Evolutionary conservation across 495 filamentous ascomycete species (phyloP).

Genomic region (Aspergillus affinis): DNA sequence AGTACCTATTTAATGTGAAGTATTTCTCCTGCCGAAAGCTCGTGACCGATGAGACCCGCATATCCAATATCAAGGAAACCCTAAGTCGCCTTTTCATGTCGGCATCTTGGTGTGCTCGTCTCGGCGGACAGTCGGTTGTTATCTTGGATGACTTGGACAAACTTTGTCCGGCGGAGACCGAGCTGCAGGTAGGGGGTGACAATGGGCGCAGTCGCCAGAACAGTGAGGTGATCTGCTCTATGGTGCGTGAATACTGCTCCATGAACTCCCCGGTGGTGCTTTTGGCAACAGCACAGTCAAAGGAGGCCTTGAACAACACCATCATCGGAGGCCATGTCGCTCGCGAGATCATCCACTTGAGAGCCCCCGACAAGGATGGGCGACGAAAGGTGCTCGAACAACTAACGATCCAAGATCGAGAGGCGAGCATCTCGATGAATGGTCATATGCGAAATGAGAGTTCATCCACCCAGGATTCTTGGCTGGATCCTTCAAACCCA

Average conservation of each 20-base stretch:
- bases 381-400: slow-evolving; percentile 78
- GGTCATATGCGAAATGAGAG: slow-evolving; percentile 37
- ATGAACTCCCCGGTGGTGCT: slow-evolving; percentile 77
- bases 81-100: slow-evolving; percentile 78
- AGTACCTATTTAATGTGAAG: slow-evolving; percentile 69
- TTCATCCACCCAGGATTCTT: slow-evolving; percentile 54
- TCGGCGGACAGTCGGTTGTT: slow-evolving; percentile 78
- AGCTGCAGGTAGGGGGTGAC: slow-evolving; percentile 86
- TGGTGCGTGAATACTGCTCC: slow-evolving; percentile 77
- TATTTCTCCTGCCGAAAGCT: slow-evolving; percentile 83
- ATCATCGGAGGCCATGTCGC: slow-evolving; percentile 79
- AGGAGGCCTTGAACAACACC: slow-evolving; percentile 81
- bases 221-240: slow-evolving; percentile 81
- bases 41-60: slow-evolving; percentile 81
- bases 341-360: slow-evolving; percentile 77
- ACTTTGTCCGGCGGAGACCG: slow-evolving; percentile 87
- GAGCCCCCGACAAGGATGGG: slow-evolving; percentile 91
- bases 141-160: slow-evolving; percentile 92
- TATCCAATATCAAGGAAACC: slow-evolving; percentile 87
- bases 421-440: slow-evolving; percentile 38
- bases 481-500: slow-evolving; percentile 66
- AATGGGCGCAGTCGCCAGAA: slow-evolving; percentile 89
- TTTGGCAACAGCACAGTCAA: slow-evolving; percentile 87
- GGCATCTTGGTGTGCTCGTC: slow-evolving; percentile 83
- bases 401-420: slow-evolving; percentile 40